Percentiles rank a stretch among this genome's conserved stretches.
phyloP scores from a whole-genome alignment of 306 rosid species.

The Mimosa bimucronata region DNA sequence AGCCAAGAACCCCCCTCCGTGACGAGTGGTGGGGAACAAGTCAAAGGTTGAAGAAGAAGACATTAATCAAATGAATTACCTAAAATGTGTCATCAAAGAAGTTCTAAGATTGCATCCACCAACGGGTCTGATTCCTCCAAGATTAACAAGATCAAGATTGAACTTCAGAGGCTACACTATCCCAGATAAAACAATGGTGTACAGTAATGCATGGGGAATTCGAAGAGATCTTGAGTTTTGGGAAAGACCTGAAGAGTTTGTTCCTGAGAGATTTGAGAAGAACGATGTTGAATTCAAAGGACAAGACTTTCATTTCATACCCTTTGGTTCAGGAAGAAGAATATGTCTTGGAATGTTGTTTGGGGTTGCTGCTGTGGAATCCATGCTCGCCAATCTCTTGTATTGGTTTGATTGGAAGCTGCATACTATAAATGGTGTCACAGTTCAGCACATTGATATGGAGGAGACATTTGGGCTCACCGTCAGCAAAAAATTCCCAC shows the following conservation, averaged over 20 bases:
- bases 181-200: constrained; percentile 42
- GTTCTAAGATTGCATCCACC: constrained; percentile 58
- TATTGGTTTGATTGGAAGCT: constrained; percentile 45
- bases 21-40: constrained; percentile 50
- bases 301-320: constrained; percentile 17
- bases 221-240: constrained; percentile 41
- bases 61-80: constrained; percentile 50
- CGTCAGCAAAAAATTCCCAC: constrained; percentile 36
- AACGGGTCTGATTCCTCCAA: constrained; percentile 38
- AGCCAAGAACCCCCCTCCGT: too few species aligned
- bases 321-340: constrained; percentile 47
- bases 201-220: constrained; percentile 53
- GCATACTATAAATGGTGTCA: not conserved
- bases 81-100: constrained; percentile 57
- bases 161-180: constrained; percentile 48
- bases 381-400: constrained; percentile 48
- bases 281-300: constrained; percentile 13
- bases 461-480: constrained; percentile 1
- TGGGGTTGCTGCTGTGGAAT: constrained; percentile 22
- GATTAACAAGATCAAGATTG: constrained; percentile 33
- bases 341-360: constrained; percentile 41
- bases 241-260: constrained; percentile 38
- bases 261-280: constrained; percentile 44
- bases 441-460: constrained; percentile 30
- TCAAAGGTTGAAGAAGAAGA: constrained; percentile 45